phyloP scores from a whole-genome alignment of 805 yeast species.

The Zygoascus flipseniorum region DNA sequence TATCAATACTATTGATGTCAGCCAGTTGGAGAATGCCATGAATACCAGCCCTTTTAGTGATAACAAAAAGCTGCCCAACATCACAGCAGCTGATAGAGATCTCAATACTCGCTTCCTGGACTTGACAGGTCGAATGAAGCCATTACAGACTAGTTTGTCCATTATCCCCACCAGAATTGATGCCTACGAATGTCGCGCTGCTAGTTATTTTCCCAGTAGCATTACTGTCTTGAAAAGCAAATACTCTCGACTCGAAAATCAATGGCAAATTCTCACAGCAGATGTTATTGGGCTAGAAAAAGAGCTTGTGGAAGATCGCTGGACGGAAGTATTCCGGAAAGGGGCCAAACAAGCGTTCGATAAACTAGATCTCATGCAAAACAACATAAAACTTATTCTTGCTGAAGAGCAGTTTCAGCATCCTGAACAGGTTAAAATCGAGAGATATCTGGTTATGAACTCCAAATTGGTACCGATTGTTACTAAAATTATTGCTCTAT shows the following conservation, averaged over 20 bases:
- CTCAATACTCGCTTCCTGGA: slow-evolving; percentile 14
- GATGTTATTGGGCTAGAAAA: slow-evolving; percentile 14
- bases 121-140: slow-evolving; percentile 13
- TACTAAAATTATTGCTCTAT: slow-evolving; percentile 9
- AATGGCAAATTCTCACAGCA: slow-evolving; percentile 8
- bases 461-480: slow-evolving; percentile 10
- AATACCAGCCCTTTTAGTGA: slow-evolving; percentile 13
- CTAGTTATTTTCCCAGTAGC: slow-evolving; percentile 15
- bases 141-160: slow-evolving; percentile 17
- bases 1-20: slow-evolving; percentile 8
- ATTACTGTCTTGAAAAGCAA: slow-evolving; percentile 10
- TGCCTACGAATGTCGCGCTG: slow-evolving; percentile 14
- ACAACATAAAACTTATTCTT: slow-evolving; percentile 6
- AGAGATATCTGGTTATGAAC: slow-evolving; percentile 10
- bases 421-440: slow-evolving; percentile 4
- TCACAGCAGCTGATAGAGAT: slow-evolving; percentile 11
- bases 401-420: slow-evolving; percentile 1
- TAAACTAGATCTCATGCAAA: slow-evolving; percentile 11
- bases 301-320: slow-evolving; percentile 16
- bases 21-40: slow-evolving; percentile 7
- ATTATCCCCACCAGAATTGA: slow-evolving; percentile 18
- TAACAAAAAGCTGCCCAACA: slow-evolving; percentile 12
- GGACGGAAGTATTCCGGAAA: slow-evolving; percentile 15
- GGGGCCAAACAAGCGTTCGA: slow-evolving; percentile 12
- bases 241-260: slow-evolving; percentile 11